phyloP scores from a whole-genome alignment of 1,284 basidiomycete genomes.

The Cystobasidium sp. region DNA sequence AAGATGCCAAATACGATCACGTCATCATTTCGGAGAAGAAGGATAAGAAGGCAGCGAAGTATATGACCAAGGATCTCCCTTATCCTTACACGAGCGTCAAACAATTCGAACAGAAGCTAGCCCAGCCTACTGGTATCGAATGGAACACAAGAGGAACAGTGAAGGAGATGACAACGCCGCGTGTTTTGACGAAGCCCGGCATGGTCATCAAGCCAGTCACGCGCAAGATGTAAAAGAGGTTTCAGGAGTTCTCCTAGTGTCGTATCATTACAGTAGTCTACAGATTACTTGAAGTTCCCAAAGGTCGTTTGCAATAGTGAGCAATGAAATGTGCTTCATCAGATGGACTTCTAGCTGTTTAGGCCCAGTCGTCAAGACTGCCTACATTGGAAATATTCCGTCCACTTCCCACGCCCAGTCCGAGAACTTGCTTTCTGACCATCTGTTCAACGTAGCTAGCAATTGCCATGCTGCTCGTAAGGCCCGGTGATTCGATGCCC shows the following conservation, averaged over 20 bases:
- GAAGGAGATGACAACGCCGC: conserved; percentile 80
- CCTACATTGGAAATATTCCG: conserved; percentile 47
- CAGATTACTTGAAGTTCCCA: background rate
- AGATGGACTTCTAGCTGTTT: background rate
- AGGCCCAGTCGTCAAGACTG: conserved; percentile 46
- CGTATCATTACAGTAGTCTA: background rate
- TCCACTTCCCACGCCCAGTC: conserved; percentile 65
- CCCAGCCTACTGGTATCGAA: conserved; percentile 80
- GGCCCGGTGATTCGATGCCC: conserved; percentile 63
- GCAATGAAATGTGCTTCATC: background rate
- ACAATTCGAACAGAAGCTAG: conserved; percentile 84
- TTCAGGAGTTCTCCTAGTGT: background rate
- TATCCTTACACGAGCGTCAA: conserved; percentile 89
- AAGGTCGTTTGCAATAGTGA: background rate
- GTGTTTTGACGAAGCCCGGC: conserved; percentile 74
- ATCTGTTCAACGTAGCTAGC: conserved; percentile 60
- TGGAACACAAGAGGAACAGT: conserved; percentile 92
- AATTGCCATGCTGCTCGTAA: conserved; percentile 62
- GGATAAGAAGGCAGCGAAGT: conserved; percentile 90
- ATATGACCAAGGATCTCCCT: conserved; percentile 84
- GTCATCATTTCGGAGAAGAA: conserved; percentile 93
- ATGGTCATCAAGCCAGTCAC: conserved; percentile 50
- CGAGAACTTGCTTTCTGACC: conserved; percentile 58
- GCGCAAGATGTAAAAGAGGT: conserved; percentile 16
- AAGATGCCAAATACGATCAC: conserved; percentile 80